Evolutionary conservation across 169 alveolate genomes (phyloP).

Genomic region (Plasmodium vivax): DNA sequence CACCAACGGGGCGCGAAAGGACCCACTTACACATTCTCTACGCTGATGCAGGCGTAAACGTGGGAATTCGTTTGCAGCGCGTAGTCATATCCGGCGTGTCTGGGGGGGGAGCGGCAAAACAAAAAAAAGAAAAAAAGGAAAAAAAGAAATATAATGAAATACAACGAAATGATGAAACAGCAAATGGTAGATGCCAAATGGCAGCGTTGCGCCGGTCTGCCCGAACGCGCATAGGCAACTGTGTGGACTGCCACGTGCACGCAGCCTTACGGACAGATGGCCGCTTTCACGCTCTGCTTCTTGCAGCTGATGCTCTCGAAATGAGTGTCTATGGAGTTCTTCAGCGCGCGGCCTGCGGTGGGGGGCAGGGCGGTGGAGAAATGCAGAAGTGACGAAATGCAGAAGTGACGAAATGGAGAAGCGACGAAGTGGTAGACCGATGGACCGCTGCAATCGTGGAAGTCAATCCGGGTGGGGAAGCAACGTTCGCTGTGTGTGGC

Average conservation of each 20-base stretch:
- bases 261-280: constrained; percentile 57
- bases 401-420: no score
- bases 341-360: constrained; percentile 14
- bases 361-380: not conserved
- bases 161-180: not conserved
- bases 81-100: constrained; percentile 96
- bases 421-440: no score
- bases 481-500: not conserved
- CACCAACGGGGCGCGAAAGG: not conserved
- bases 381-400: not conserved
- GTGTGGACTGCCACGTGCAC: not conserved
- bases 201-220: not conserved
- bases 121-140: not conserved
- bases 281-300: constrained; percentile 56
- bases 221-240: not conserved
- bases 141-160: no score
- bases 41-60: constrained; percentile 88
- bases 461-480: no score
- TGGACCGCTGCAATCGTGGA: no score
- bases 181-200: not conserved
- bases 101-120: not conserved
- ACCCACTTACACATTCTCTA: constrained; percentile 77
- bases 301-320: constrained; percentile 10
- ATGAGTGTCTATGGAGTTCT: constrained; percentile 4
- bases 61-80: constrained; percentile 93